Evolutionary conservation across 805 yeast genomes (phyloP), one percentile per base, ranked within the genome.

Genomic region (Ascoidea tarda): DNA sequence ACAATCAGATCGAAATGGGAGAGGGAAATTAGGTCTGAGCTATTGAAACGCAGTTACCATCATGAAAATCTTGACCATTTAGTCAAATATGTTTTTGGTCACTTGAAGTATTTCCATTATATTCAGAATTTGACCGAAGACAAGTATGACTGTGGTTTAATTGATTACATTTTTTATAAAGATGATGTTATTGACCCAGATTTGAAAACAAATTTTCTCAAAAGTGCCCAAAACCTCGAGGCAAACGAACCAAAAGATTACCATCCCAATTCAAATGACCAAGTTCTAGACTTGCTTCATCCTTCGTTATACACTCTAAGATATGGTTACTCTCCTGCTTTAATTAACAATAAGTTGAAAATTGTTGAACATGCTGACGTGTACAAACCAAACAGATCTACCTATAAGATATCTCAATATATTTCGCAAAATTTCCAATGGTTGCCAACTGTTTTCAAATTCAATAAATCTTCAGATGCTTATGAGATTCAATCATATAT

Each of bases 271-370:
- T 62, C 71, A 8, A 57, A 69, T 48, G 59, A 67, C 14, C 65
- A 66, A 55, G 74, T 70, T 2, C 55, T 69, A 21, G 70, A 70
- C 54, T 60, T 71, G 32, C 72, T 67, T 10, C 75, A 72, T 52
- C 75, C 75, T 31, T 69, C 73, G n/a, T 60, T 72, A 47, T 71
- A 60, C 48, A 70, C 72, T 6, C 56, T 65, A 33, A 64, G 58
- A 46, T 69, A 69, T 51, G 69, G 64, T 0, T 54, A 10, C 16
- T 65, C 70, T 4, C 62, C 63, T 6, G 54, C 63, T 21, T 33
- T 52, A 28, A 21, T 21, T 21, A 3, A 21, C 3, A 21, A 21
- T 3, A 21, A 21, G 28, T 28, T 46, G 14, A 28, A 21, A 21
- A 28, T 46, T 4, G 14, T 28, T 10, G 49, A 52, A 1, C 44